phyloP scores from a whole-genome alignment of 2,329 filamentous ascomycete species.

The Fusarium sp. region DNA sequence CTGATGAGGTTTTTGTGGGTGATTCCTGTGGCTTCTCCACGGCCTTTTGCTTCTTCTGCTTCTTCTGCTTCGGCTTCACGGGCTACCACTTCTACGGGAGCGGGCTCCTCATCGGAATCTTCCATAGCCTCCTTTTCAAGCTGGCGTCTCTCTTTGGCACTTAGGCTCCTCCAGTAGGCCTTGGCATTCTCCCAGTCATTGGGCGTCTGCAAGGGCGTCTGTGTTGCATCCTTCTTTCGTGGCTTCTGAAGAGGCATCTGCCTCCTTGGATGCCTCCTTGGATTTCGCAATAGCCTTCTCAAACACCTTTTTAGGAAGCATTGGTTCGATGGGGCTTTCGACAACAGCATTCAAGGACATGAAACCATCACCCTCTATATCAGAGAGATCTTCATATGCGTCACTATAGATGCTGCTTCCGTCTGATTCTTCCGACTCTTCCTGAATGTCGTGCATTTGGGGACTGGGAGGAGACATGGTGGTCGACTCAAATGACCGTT shows the following conservation, averaged over 20 bases:
- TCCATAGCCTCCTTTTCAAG: conserved; percentile 69
- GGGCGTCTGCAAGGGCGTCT: conserved; percentile 18
- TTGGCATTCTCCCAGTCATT: conserved; percentile 77
- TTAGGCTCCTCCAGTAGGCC: conserved; percentile 76
- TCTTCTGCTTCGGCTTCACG: conserved; percentile 45
- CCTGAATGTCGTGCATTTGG: conserved; percentile 51
- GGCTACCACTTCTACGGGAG: conserved; percentile 44
- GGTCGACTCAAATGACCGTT: conserved; percentile 36
- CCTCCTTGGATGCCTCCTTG: conserved; percentile 35
- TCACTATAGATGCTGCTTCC: conserved; percentile 77
- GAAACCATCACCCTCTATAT: conserved; percentile 75
- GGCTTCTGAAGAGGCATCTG: not conserved
- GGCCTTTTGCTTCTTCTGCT: conserved; percentile 52
- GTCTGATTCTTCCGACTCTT: conserved; percentile 61
- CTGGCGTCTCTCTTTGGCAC: conserved; percentile 70
- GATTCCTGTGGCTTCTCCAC: conserved; percentile 12
- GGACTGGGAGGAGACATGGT: conserved; percentile 25
- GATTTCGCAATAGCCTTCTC: conserved; percentile 41
- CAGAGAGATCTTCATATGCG: conserved; percentile 78
- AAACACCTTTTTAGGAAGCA: conserved; percentile 37
- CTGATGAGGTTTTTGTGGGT: conserved; percentile 10
- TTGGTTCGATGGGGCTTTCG: conserved; percentile 61
- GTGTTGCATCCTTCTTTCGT: not conserved
- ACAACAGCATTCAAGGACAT: conserved; percentile 80
- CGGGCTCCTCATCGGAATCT: conserved; percentile 62